phyloP scores from a whole-genome alignment of 345 rosid genomes.

The Eucalyptus urophylla region DNA sequence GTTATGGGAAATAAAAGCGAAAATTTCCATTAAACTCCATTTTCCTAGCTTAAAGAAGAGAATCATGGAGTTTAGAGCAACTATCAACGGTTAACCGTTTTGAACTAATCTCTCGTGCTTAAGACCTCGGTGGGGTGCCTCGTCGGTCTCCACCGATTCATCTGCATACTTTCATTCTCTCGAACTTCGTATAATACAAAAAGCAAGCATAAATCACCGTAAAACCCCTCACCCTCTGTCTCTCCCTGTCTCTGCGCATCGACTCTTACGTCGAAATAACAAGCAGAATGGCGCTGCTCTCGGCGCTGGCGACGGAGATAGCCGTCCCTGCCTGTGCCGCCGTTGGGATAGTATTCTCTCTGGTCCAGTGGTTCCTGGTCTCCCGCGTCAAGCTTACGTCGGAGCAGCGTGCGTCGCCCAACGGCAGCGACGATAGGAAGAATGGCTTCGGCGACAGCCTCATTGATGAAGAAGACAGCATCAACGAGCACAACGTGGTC shows the following conservation, averaged over 20 bases:
- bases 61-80: background rate
- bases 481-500: conserved; percentile 47
- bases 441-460: conserved; percentile 45
- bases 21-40: no score
- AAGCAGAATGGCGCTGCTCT: background rate
- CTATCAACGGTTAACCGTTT: background rate
- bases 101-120: background rate
- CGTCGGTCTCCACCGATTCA: background rate
- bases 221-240: background rate
- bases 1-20: no score
- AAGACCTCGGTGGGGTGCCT: background rate
- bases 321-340: conserved; percentile 52
- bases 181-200: background rate
- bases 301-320: conserved; percentile 61
- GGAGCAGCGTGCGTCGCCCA: background rate
- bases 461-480: conserved; percentile 77
- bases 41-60: no score
- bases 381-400: conserved; percentile 43
- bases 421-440: conserved; percentile 2
- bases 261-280: background rate
- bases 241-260: no score
- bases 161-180: background rate
- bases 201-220: background rate
- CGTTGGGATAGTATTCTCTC: conserved; percentile 60
- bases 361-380: conserved; percentile 57